Conservation (phyloP, 495 filamentous ascomycete genomes). For the Aspergillus sclerotiicarbonarius region DNA sequence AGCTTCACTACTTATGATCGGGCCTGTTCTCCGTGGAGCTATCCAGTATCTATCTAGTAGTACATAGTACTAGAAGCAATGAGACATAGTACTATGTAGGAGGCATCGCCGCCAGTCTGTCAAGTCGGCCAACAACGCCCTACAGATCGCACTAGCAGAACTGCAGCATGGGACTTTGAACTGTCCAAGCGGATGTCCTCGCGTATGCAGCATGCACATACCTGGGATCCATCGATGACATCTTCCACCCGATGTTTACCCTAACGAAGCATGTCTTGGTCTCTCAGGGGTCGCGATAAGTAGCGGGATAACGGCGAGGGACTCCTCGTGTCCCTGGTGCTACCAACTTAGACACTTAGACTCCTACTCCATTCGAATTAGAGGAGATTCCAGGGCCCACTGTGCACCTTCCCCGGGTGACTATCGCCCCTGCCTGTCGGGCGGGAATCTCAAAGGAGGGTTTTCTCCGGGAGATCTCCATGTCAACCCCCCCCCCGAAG, state of each 20-base stretch:
- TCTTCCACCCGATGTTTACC: not conserved
- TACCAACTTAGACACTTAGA: too few relatives aligned
- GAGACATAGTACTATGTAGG: too few relatives aligned
- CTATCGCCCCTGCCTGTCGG: not conserved
- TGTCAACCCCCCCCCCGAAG: not conserved
- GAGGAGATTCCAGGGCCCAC: not conserved
- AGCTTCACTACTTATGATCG: not conserved
- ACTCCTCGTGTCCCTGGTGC: not conserved
- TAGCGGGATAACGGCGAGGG: constrained; percentile 1
- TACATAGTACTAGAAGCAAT: too few relatives aligned
- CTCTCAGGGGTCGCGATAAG: not conserved
- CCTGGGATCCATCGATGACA: too few relatives aligned
- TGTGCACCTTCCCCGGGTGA: not conserved
- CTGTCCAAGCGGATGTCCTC: too few relatives aligned
- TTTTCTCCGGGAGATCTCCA: not conserved
- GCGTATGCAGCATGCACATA: not conserved
- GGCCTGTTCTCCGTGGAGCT: not conserved
- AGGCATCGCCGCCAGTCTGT: too few relatives aligned
- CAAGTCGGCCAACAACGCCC: too few relatives aligned
- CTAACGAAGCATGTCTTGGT: not conserved
- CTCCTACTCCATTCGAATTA: not conserved
- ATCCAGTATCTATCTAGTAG: too few relatives aligned
- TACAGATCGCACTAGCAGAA: too few relatives aligned
- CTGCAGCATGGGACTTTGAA: too few relatives aligned
- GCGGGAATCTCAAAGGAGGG: not conserved